Evolutionary conservation across 495 filamentous ascomycete genomes (phyloP).

Genomic region (Podospora comata): DNA sequence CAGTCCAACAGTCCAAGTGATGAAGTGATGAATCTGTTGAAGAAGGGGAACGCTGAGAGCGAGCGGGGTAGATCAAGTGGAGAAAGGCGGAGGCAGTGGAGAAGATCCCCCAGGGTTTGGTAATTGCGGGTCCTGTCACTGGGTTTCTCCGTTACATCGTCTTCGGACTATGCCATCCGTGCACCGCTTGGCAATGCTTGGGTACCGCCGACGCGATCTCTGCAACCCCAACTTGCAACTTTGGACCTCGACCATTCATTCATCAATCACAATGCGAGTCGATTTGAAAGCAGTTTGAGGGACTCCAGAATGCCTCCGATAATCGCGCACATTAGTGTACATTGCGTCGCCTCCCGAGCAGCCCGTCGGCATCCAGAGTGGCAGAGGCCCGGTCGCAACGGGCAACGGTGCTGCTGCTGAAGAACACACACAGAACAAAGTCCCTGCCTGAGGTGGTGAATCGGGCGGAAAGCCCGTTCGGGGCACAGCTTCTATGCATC

Average conservation of each 20-base stretch:
- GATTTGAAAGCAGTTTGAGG: no score
- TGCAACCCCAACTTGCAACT: not conserved
- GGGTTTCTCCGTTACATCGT: not conserved
- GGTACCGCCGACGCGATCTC: not conserved
- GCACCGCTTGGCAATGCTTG: not conserved
- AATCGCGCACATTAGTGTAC: not conserved
- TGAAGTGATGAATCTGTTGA: no score
- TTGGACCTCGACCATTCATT: no score
- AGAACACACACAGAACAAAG: not conserved
- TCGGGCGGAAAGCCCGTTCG: slow-evolving; percentile 5
- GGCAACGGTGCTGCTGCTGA: no score
- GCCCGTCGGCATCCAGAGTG: not conserved
- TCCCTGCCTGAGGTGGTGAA: not conserved
- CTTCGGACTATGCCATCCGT: not conserved
- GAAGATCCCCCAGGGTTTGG: not conserved
- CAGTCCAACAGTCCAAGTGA: no score
- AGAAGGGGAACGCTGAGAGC: no score
- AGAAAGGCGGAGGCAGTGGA: not conserved
- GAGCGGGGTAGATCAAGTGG: not conserved
- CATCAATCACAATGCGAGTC: no score
- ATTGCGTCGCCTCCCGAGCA: not conserved
- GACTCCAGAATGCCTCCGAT: not conserved
- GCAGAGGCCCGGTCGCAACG: not conserved
- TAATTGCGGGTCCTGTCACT: no score
- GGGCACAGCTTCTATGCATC: slow-evolving; percentile 6